Base-by-base conservation (phyloP, 441 rosid species). In the Breynia disticha region DNA sequence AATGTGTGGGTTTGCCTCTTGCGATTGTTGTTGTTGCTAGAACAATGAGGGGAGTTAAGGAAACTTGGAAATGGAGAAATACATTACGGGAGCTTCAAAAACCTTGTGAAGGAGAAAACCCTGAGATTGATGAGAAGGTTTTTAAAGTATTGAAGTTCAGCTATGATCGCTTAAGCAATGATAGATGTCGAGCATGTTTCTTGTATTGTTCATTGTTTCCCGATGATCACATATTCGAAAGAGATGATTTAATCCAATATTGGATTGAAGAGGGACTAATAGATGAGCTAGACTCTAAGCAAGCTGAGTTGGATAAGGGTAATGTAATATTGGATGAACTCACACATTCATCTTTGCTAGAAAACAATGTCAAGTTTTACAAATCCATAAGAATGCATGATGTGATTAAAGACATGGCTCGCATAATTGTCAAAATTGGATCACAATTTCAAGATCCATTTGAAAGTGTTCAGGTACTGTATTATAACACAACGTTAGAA, bases 381-480 rank as follows among this genome's bases (percentile, higher is more conserved):
- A 24, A 2, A 0, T 1, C 16, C 11, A 67, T 61, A 4, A 64
- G 43, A 48, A 60, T 71, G 71, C 66, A 57, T 48, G 69, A 67
- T 41, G 17, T 63, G 16, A 2, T 57, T 0, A 63, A 67, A 47
- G 73, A 49, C 0, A 63, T 70, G 55, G 64, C 71, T 3, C 18
- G 51, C 21, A 16, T 39, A 0, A 54, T 61, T 11, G 60, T 56
- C 8, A 53, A 57, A 61, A 55, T 66, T 0, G 67, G 66, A 14
- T 0, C 42, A 17, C 49, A 50, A 22, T 20, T 66, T 28, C 12
- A 0, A 1, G 61, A 66, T 19, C 12, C 56, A 18, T 71, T 64
- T 0, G 53, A 56, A 17, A 50, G 54, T 22, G 60, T 39, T 28
- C 67, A 68, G 5, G 12, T 71, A 16, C 59, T 67, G 60, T 0